Evolutionary conservation across 169 alveolate genomes (phyloP).

Genomic region (Neospora caninum): DNA sequence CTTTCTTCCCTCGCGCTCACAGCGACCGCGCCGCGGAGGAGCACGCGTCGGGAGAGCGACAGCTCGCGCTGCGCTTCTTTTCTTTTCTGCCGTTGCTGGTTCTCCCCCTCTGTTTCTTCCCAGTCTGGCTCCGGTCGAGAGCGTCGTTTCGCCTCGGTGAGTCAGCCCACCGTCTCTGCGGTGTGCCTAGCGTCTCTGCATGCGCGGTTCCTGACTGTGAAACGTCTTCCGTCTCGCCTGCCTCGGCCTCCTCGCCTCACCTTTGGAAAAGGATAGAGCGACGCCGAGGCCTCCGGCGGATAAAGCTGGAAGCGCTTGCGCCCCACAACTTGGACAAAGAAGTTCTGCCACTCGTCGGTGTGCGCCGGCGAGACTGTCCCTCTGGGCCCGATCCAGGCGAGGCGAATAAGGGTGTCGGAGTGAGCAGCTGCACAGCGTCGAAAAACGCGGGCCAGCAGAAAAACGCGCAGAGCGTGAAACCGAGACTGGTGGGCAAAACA

Average conservation of each 20-base stretch:
- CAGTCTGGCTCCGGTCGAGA: too few species aligned
- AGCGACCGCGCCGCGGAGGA: too few species aligned
- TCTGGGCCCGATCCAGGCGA: conserved; percentile 69
- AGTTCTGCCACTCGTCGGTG: conserved; percentile 62
- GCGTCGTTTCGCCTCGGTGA: too few species aligned
- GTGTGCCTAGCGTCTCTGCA: too few species aligned
- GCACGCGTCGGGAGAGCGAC: too few species aligned
- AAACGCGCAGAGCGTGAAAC: not conserved
- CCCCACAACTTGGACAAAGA: conserved; percentile 66
- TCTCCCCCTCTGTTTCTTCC: too few species aligned
- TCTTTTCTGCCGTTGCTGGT: too few species aligned
- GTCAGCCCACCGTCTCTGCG: too few species aligned
- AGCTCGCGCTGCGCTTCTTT: too few species aligned
- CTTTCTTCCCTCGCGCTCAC: too few species aligned
- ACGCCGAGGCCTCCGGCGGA: conserved; percentile 44
- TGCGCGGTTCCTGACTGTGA: too few species aligned
- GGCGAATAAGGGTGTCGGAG: conserved; percentile 4
- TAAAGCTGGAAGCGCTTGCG: conserved; percentile 59
- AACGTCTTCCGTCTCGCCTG: too few species aligned
- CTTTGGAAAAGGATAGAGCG: conserved; percentile 66
- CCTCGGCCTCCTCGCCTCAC: not conserved
- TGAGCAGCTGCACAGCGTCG: conserved; percentile 46
- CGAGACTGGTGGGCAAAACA: not conserved
- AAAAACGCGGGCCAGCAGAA: not conserved
- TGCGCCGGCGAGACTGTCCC: conserved; percentile 70